Percentiles rank a stretch among this genome's conserved stretches.
Conservation (phyloP, 2,329 filamentous ascomycete genomes). For the Myriangium duriaei region DNA sequence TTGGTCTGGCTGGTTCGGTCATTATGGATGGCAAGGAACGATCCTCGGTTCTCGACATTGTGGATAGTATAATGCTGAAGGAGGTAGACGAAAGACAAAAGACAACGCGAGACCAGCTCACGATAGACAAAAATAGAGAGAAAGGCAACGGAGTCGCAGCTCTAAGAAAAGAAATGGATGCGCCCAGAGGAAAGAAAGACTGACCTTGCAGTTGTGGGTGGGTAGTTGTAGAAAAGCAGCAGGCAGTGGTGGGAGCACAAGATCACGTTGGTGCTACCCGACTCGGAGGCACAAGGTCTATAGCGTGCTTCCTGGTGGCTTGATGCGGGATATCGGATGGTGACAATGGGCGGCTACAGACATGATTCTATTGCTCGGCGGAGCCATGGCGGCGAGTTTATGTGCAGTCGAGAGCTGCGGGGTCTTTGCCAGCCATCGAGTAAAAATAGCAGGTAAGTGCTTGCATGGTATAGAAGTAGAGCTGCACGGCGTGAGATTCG, state of each 20-base stretch:
- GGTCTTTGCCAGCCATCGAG: too few species aligned
- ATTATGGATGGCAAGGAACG: constrained; percentile 8
- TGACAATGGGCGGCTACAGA: constrained; percentile 6
- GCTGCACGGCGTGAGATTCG: too few species aligned
- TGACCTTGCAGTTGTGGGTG: not conserved
- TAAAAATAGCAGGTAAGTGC: too few species aligned
- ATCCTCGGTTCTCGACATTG: not conserved
- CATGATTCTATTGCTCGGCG: constrained; percentile 8
- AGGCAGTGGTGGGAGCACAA: too few species aligned
- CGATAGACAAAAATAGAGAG: constrained; percentile 1
- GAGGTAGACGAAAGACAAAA: too few species aligned
- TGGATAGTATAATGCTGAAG: too few species aligned
- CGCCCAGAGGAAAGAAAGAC: not conserved
- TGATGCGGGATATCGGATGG: not conserved
- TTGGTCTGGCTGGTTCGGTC: constrained; percentile 10
- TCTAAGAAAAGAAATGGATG: constrained; percentile 5
- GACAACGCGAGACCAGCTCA: constrained; percentile 13
- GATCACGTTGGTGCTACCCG: too few species aligned
- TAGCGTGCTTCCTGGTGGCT: not conserved
- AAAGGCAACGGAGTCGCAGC: constrained; percentile 9
- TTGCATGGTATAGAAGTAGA: too few species aligned
- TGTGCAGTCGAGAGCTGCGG: too few species aligned
- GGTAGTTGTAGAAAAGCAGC: not conserved
- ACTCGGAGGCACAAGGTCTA: not conserved
- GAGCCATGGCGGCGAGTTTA: too few species aligned